Base-by-base conservation (phyloP, 345 rosid genomes). In the Eutrema heterophyllum region DNA sequence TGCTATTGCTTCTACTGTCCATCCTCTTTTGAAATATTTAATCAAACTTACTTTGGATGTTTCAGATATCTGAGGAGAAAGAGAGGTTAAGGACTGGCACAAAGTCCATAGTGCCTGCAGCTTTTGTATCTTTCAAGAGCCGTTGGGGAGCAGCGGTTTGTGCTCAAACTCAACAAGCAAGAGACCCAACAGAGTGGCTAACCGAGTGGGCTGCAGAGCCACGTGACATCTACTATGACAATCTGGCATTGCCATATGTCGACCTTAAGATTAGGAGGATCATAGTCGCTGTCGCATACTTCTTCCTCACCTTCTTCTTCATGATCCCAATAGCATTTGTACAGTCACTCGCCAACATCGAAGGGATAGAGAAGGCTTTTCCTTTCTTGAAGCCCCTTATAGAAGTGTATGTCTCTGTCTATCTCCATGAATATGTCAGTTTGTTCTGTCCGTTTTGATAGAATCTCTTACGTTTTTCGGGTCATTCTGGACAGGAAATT, bases 191-290 rank as follows among this genome's bases (percentile, higher is more conserved):
- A 29, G 63, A 81, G 16, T 94, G 98, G 98, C 40, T 94, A 68
- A 94, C 98, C 18, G 95, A 91, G 51, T 94, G 96, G 97, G 97
- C 97, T 38, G 95, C 97, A 2, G 97, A 94, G 75, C 97, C 98
- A 3, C 84, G 93, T 14, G 98, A 91, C 77, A 60, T 94, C 33
- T 91, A 83, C 72, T 94, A 97, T 86, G 81, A 90, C 49, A 94
- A 94, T 82, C 74, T 94, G 9, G 88, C 97, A 46, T 84, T 94
- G 79, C 97, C 97, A 38, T 94, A 78, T 77, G 97, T 94, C 24
- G 87, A 87, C 15, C 93, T 94, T 24, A 57, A 92, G 60, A 72
- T 91, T 12, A 80, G 97, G 76, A 87, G 92, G 76, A 87, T 94
- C 39, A 60, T 89, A n/a, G 59, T 86, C 2, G 88, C 79, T 9